phyloP scores from a whole-genome alignment of 352 stramenopile genomes.

The Phytophthora nicotianae region DNA sequence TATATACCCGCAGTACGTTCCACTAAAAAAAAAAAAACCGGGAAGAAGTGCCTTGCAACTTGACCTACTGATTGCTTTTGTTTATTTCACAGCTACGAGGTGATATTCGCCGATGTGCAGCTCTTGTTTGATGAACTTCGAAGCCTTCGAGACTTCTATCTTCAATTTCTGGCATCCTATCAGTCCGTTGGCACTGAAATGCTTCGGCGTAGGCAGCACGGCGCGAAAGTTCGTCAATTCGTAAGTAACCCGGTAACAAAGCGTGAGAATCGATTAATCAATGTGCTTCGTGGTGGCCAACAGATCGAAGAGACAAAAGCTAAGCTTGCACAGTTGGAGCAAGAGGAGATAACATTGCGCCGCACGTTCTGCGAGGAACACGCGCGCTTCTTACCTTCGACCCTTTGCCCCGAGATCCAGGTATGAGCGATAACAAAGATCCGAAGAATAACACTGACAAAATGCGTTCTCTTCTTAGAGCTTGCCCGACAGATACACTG shows the following conservation, averaged over 20 bases:
- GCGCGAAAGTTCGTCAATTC: constrained; percentile 52
- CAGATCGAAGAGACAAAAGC: constrained; percentile 63
- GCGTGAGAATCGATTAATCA: not conserved
- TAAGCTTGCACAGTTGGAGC: constrained; percentile 53
- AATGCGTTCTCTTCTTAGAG: constrained; percentile 36
- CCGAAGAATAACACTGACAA: not conserved
- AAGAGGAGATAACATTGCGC: constrained; percentile 53
- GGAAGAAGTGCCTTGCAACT: not conserved
- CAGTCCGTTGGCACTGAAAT: constrained; percentile 61
- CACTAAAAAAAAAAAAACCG: not conserved
- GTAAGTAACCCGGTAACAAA: constrained; percentile 29
- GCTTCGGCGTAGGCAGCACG: constrained; percentile 56
- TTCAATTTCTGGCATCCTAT: constrained; percentile 78
- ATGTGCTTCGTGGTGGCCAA: not conserved
- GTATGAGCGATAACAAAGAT: constrained; percentile 24
- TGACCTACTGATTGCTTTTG: not conserved
- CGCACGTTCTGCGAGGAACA: constrained; percentile 62
- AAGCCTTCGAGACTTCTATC: constrained; percentile 84
- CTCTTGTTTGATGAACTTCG: constrained; percentile 79
- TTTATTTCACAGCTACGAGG: constrained; percentile 56
- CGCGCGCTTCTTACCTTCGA: constrained; percentile 69
- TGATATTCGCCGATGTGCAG: constrained; percentile 67
- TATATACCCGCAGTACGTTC: constrained; percentile 71
- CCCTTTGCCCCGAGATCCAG: constrained; percentile 76
- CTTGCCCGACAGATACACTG: constrained; percentile 53